A percentile compares a stretch with the other conserved stretches of the same genome.
Conservation (phyloP, 768 basidiomycete genomes). For the Boletus rex-veris region DNA sequence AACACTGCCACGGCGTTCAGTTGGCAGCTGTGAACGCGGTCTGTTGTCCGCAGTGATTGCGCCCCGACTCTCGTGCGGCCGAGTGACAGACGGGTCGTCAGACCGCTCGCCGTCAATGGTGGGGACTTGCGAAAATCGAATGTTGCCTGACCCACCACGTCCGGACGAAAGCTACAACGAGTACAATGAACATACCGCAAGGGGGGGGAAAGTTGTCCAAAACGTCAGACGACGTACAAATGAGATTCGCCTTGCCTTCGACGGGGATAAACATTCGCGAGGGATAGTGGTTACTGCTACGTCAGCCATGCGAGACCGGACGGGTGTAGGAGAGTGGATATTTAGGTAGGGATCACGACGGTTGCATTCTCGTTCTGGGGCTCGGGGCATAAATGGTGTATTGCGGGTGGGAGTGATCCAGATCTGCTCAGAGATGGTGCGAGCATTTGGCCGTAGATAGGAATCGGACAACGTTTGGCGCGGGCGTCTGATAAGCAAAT, state of each 20-base stretch:
- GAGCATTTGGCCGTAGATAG: neutral
- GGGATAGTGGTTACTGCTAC: neutral
- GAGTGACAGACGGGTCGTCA: neutral
- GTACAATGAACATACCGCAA: neutral
- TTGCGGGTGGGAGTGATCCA: neutral
- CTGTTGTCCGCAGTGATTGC: neutral
- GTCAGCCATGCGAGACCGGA: constrained; percentile 9
- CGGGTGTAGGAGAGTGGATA: neutral
- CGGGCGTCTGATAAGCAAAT: constrained; percentile 9
- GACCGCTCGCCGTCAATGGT: neutral
- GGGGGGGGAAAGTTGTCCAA: no score
- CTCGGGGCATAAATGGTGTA: constrained; percentile 17
- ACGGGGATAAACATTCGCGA: neutral
- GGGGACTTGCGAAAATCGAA: constrained; percentile 1
- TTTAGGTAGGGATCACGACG: neutral
- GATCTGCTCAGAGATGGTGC: neutral
- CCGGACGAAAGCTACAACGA: constrained; percentile 16
- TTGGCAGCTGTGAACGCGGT: neutral
- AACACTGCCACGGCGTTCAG: neutral
- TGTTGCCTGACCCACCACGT: constrained; percentile 24
- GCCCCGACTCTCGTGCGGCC: neutral
- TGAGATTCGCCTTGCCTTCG: constrained; percentile 2
- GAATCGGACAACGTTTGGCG: neutral
- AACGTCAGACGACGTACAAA: constrained; percentile 14
- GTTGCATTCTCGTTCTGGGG: neutral